Conservation (phyloP, 257 asterid genomes). For the Ballota nigra region DNA sequence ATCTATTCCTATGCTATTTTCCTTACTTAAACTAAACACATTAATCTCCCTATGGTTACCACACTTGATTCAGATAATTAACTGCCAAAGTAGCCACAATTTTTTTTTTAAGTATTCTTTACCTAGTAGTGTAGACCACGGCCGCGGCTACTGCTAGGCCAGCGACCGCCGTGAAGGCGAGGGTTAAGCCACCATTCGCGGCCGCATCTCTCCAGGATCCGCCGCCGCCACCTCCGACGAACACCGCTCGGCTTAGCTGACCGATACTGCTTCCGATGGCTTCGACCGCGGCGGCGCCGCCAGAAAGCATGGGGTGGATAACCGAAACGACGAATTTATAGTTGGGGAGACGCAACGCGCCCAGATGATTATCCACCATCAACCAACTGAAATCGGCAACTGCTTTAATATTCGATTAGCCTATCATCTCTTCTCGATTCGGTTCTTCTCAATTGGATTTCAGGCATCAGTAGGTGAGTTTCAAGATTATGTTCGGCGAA, state of each 20-base stretch:
- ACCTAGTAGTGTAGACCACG: slow-evolving; percentile 58
- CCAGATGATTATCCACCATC: slow-evolving; percentile 56
- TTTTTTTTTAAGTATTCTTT: slow-evolving; percentile 12
- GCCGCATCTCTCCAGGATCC: slow-evolving; percentile 43
- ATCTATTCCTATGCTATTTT: neutral
- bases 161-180: slow-evolving; percentile 75
- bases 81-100: slow-evolving; percentile 11
- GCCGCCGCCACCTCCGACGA: slow-evolving; percentile 34
- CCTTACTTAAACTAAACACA: slow-evolving; percentile 25
- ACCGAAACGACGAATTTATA: slow-evolving; percentile 40
- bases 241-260: slow-evolving; percentile 39
- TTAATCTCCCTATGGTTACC: slow-evolving; percentile 48
- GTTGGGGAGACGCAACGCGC: slow-evolving; percentile 38
- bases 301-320: slow-evolving; percentile 40
- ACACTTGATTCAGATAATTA: slow-evolving; percentile 23
- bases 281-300: slow-evolving; percentile 37
- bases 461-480: neutral
- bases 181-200: slow-evolving; percentile 51
- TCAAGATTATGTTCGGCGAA: neutral
- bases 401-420: slow-evolving; percentile 26
- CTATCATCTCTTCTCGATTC: neutral
- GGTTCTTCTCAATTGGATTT: neutral
- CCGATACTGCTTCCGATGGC: slow-evolving; percentile 39
- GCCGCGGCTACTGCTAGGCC: slow-evolving; percentile 79
- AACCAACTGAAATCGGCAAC: slow-evolving; percentile 44